Percentiles rank a stretch among this genome's conserved stretches.
These are phyloP conservation scores for Termitomyces sp. DNA, from an alignment of 768 basidiomycete genomes.

Conservation along the genomic window DNA sequence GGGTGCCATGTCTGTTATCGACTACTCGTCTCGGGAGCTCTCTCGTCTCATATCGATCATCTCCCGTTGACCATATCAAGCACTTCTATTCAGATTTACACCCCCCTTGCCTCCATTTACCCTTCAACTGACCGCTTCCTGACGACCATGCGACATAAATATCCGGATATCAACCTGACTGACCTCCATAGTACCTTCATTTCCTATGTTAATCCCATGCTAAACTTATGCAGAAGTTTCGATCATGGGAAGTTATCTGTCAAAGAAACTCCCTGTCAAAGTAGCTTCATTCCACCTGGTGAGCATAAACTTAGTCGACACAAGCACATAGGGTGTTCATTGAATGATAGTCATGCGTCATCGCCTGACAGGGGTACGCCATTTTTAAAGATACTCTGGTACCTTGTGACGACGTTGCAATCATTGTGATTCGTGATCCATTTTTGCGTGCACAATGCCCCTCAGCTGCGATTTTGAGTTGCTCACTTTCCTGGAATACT, in stretches of 20 bases:
- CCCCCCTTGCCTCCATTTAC: background rate
- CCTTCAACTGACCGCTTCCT: background rate
- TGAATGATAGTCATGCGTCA: background rate
- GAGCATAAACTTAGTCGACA: background rate
- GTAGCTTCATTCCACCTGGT: background rate
- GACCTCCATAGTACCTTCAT: background rate
- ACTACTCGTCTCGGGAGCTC: background rate
- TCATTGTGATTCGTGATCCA: background rate
- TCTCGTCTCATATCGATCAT: slow-evolving; percentile 3
- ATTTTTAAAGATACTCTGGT: background rate
- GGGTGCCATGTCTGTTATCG: slow-evolving; percentile 2
- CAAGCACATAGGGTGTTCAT: background rate
- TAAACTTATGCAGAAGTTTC: background rate
- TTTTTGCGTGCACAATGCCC: background rate
- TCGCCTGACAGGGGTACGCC: background rate
- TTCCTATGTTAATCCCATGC: background rate
- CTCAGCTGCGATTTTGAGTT: background rate
- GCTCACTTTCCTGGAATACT: too few species aligned
- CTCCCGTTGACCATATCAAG: slow-evolving; percentile 10
- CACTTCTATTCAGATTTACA: slow-evolving; percentile 4
- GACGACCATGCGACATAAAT: background rate
- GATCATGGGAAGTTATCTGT: background rate
- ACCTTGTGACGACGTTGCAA: background rate
- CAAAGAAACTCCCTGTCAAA: background rate
- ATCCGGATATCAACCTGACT: background rate